phyloP scores from a whole-genome alignment of 441 rosid genomes.

The Euphorbia corollata region DNA sequence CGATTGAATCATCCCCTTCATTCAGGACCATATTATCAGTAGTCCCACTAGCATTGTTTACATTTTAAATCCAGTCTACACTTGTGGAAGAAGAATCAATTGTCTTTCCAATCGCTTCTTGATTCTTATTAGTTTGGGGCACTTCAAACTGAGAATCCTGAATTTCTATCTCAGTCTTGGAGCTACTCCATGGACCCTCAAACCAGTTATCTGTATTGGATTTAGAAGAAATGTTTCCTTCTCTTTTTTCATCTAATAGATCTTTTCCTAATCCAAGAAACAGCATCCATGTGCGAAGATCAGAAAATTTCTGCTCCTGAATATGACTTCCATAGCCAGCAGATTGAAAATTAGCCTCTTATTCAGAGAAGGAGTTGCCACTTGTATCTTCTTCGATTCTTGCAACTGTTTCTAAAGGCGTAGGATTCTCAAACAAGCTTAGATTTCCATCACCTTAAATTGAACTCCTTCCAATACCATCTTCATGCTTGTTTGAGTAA shows the following conservation, averaged over 20 bases:
- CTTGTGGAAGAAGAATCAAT: conserved; percentile 25
- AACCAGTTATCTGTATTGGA: conserved; percentile 41
- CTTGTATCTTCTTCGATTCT: conserved; percentile 29
- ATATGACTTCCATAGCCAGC: conserved; percentile 27
- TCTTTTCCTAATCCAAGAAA: conserved; percentile 56
- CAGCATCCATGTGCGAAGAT: conserved; percentile 55
- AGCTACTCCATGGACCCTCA: conserved; percentile 37
- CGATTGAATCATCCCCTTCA: conserved; percentile 47
- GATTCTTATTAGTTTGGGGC: conserved; percentile 20
- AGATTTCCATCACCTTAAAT: conserved; percentile 29
- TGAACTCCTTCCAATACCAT: conserved; percentile 25
- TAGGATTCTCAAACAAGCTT: conserved; percentile 42
- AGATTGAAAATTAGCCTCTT: conserved; percentile 54
- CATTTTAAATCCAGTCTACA: conserved; percentile 39
- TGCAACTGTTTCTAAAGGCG: conserved; percentile 27
- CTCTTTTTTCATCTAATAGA: conserved; percentile 21
- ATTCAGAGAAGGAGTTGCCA: conserved; percentile 38
- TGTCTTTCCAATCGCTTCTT: conserved; percentile 18
- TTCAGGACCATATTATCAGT: conserved; percentile 25
- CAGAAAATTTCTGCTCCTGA: conserved; percentile 32
- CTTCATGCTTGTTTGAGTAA: conserved; percentile 18
- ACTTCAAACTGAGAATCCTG: conserved; percentile 24
- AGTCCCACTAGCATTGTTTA: conserved; percentile 24
- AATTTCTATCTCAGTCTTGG: conserved; percentile 17
- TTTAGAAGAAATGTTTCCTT: conserved; percentile 29